Conservation (phyloP, 2,329 filamentous ascomycete species). For the Juglanconis sp. region DNA sequence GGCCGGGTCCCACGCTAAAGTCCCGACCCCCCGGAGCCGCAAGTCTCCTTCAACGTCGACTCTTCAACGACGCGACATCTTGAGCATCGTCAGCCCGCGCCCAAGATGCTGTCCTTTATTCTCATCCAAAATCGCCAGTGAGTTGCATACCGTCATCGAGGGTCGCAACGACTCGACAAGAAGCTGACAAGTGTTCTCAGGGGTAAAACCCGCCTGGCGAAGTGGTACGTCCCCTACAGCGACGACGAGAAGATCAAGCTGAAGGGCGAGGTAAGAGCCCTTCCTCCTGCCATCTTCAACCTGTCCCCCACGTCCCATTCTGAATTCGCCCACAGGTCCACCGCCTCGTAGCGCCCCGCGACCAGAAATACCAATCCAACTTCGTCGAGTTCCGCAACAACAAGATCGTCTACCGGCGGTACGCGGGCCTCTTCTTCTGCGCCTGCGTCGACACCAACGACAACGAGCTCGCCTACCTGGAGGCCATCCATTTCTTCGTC, state of each 20-base stretch:
- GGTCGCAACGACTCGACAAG: background rate
- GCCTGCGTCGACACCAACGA: constrained; percentile 98
- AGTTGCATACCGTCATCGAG: constrained; percentile 13
- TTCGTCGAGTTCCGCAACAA: constrained; percentile 95
- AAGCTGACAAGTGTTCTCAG: constrained; percentile 41
- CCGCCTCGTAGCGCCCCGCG: constrained; percentile 92
- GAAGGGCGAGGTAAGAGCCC: constrained; percentile 77
- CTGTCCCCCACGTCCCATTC: background rate
- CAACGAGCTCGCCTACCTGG: constrained; percentile 93
- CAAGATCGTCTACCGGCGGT: constrained; percentile 96
- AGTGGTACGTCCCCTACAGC: constrained; percentile 98
- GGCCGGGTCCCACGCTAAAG: constrained; percentile 10
- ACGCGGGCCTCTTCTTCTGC: constrained; percentile 98
- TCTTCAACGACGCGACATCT: constrained; percentile 3
- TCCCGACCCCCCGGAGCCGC: constrained; percentile 10
- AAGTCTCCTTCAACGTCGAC: constrained; percentile 11
- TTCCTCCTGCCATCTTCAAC: background rate
- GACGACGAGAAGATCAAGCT: constrained; percentile 99
- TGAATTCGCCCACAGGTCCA: constrained; percentile 63
- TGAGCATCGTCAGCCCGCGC: constrained; percentile 3
- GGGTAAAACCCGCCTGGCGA: constrained; percentile 96
- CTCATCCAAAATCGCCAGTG: constrained; percentile 88
- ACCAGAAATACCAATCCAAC: constrained; percentile 99
- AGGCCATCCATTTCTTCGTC: constrained; percentile 99
- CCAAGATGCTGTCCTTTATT: constrained; percentile 74